Evolutionary conservation across 208 protist genomes (phyloP).

Genomic region (Acanthamoeba culbertsoni): DNA sequence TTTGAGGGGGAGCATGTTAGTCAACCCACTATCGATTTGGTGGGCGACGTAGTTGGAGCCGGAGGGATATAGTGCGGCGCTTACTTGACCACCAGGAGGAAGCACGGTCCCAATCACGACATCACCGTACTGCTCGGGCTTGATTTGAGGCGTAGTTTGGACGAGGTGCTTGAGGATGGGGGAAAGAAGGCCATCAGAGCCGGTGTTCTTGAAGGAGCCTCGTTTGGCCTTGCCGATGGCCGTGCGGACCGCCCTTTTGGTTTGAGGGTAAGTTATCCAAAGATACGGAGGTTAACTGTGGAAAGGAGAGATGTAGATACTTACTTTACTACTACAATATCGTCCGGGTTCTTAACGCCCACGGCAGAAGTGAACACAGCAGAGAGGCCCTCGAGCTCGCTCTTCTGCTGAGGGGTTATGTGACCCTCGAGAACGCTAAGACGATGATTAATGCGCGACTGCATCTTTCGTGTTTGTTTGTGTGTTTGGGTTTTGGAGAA

Average conservation of each 20-base stretch:
- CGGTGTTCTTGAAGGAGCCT: slow-evolving; percentile 73
- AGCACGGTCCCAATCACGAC: slow-evolving; percentile 69
- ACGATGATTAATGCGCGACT: not conserved
- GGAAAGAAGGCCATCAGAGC: slow-evolving; percentile 63
- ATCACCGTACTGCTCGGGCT: slow-evolving; percentile 66
- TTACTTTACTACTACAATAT: slow-evolving; percentile 44
- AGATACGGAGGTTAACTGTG: not conserved
- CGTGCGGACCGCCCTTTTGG: slow-evolving; percentile 54
- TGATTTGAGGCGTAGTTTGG: slow-evolving; percentile 50
- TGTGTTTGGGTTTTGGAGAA: not conserved
- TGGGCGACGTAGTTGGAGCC: too few relatives aligned
- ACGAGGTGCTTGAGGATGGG: slow-evolving; percentile 69
- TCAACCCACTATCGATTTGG: too few relatives aligned
- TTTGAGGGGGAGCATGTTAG: too few relatives aligned
- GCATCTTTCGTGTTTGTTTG: not conserved
- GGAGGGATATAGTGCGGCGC: too few relatives aligned
- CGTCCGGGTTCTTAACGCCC: not conserved
- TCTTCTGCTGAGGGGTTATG: not conserved
- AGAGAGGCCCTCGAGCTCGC: not conserved
- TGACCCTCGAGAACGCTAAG: not conserved
- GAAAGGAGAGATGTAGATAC: not conserved
- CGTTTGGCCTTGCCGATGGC: slow-evolving; percentile 70
- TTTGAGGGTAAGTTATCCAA: not conserved
- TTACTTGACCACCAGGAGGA: slow-evolving; percentile 30
- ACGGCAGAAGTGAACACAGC: slow-evolving; percentile 8